phyloP scores from a whole-genome alignment of 139 green algal species.

The Tetraselmis striata region DNA sequence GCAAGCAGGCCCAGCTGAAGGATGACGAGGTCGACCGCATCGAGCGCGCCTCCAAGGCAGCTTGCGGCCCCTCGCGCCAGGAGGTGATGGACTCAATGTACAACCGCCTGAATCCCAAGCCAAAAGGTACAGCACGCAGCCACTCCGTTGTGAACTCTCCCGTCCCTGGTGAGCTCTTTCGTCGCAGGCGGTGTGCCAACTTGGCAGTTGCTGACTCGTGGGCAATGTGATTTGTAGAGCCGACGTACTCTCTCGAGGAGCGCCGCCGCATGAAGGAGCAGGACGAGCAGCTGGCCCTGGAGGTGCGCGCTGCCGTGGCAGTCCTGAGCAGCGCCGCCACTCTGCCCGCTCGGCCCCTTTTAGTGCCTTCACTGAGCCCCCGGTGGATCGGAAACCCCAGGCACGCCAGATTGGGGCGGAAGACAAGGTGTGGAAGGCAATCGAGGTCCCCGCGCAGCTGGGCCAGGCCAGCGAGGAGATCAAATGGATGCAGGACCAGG shows the following conservation, averaged over 20 bases:
- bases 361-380: too few relatives aligned
- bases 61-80: slow-evolving; percentile 30
- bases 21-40: slow-evolving; percentile 83
- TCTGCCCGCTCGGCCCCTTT: too few relatives aligned
- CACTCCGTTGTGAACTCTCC: too few relatives aligned
- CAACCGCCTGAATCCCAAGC: slow-evolving; percentile 67
- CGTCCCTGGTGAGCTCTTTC: too few relatives aligned
- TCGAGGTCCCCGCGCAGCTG: slow-evolving; percentile 40
- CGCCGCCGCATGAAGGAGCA: slow-evolving; percentile 26
- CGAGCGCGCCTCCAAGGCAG: slow-evolving; percentile 59
- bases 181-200: too few relatives aligned
- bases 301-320: too few relatives aligned
- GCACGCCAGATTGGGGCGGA: slow-evolving; percentile 14
- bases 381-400: not conserved
- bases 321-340: too few relatives aligned
- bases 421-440: slow-evolving; percentile 10
- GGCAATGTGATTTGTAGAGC: slow-evolving; percentile 9
- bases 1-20: slow-evolving; percentile 61
- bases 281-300: slow-evolving; percentile 13
- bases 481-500: slow-evolving; percentile 83
- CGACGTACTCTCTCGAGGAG: slow-evolving; percentile 47
- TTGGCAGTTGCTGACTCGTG: too few relatives aligned
- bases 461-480: slow-evolving; percentile 46
- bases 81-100: slow-evolving; percentile 89
- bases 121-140: slow-evolving; percentile 39